Evolutionary conservation across 1,139 yeast genomes (phyloP), one percentile per base, ranked within the genome.

Genomic region (Lodderomyces parapsilosis): DNA sequence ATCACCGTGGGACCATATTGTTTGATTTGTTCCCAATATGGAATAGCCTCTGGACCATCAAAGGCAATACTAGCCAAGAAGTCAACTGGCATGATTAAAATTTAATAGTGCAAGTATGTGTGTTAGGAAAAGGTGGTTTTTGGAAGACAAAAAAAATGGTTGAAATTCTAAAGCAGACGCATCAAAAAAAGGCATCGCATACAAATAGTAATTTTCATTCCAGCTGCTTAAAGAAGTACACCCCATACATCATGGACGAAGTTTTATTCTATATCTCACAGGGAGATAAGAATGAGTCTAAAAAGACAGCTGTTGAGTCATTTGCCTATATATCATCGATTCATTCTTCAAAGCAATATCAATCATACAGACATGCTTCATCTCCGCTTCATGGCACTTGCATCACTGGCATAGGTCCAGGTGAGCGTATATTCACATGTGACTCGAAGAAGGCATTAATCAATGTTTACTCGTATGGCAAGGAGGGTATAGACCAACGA

Each of bases 401-500:
- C 1, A 49, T 71, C 17, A 70, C 78, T 6, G 78, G 78, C 2
- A 51, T 63, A 23, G 76, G 77, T 2, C 52, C 58, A 3, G 73
- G 75, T 7, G 74, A 74, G 46, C 66, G 78, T 41, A 62, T 82
- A 14, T 74, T 86, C 47, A 80, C 80, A 7, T 86, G 89, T 1
- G 83, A 85, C 46, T 68, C 73, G 18, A 78, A 76, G 38, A 87
- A 85, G 57, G 93, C 97, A 0, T 64, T 88, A 44, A 65, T 91
- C 30, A 83, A 85, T 50, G 85, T 86, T 1, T 91, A 89, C 58
- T 66, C 81, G 2, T 79, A 84, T 72, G 83, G 86, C 5, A 86
- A 87, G 57, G 98, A 93, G 56, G 76, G 87, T 9, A 81, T 87
- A 1, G 89, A 85, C 49, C 97, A 91, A 62, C 76, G 86, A 52